A percentile compares a stretch with the other conserved stretches of the same genome.
Conservation (phyloP, 192 early-diverging fungal genomes). For the Gamsiella multidivaricata region DNA sequence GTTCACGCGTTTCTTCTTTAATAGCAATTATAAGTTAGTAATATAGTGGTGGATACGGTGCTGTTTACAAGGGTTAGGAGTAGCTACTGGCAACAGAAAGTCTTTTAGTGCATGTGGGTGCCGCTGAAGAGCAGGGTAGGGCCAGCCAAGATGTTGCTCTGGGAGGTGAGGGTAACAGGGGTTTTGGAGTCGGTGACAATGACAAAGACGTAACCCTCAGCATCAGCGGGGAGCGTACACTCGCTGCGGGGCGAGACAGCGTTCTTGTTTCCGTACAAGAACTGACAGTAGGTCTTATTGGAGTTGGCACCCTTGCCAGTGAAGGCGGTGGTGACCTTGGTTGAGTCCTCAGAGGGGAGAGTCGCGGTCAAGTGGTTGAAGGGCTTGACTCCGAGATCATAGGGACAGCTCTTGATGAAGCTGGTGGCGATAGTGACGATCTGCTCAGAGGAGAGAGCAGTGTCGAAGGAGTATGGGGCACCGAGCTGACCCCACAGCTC, state of each 20-base stretch:
- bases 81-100: too few species aligned
- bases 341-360: slow-evolving; percentile 1
- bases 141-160: slow-evolving; percentile 29
- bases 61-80: too few species aligned
- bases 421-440: slow-evolving; percentile 5
- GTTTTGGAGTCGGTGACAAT: slow-evolving; percentile 10
- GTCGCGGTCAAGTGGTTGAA: slow-evolving; percentile 15
- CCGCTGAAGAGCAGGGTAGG: slow-evolving; percentile 33
- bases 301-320: background rate
- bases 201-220: slow-evolving; percentile 20
- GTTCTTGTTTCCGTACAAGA: slow-evolving; percentile 21
- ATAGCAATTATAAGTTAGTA: too few species aligned
- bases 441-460: slow-evolving; percentile 1
- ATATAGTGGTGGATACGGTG: too few species aligned
- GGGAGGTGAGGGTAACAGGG: slow-evolving; percentile 2
- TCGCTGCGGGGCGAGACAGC: background rate
- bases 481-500: slow-evolving; percentile 12
- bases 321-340: slow-evolving; percentile 11
- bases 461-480: slow-evolving; percentile 24
- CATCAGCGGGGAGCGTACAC: slow-evolving; percentile 18
- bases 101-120: slow-evolving; percentile 3
- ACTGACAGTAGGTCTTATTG: slow-evolving; percentile 35
- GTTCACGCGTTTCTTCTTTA: too few species aligned
- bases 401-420: slow-evolving; percentile 18
- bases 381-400: slow-evolving; percentile 5